Percentiles rank a stretch among this genome's conserved stretches.
phyloP scores from a whole-genome alignment of 306 rosid species.

The Quercus aquifolioides region DNA sequence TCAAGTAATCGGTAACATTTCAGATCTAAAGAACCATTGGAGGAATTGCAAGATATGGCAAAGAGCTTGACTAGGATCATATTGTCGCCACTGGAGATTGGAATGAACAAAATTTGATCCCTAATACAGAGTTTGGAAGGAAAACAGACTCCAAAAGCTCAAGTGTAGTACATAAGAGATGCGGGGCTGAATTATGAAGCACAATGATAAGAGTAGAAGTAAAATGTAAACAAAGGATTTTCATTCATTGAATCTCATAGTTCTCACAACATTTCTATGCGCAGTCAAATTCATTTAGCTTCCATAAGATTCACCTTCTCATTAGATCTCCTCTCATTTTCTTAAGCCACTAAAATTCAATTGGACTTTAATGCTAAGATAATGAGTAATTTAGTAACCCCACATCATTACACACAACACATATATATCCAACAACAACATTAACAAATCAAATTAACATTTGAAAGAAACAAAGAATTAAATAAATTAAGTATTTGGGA shows the following conservation, averaged over 20 bases:
- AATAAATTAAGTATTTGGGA: slow-evolving; percentile 8
- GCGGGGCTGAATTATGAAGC: background rate
- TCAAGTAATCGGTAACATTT: background rate
- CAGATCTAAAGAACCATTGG: no score
- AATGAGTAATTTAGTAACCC: background rate
- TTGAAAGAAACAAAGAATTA: background rate
- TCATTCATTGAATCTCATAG: background rate
- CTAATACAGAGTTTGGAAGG: background rate
- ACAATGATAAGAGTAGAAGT: background rate
- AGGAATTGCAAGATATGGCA: background rate
- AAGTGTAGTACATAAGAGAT: no score
- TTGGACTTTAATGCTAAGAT: background rate
- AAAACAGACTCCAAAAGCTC: background rate
- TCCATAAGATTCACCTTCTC: background rate
- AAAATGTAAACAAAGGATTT: background rate
- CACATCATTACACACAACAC: background rate
- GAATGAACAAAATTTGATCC: background rate
- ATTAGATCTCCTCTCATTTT: background rate
- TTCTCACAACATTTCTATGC: background rate
- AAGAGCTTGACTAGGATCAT: background rate
- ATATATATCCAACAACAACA: background rate
- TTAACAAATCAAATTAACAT: background rate
- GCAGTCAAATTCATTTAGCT: background rate
- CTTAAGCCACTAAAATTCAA: background rate
- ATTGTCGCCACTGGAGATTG: background rate